phyloP scores from a whole-genome alignment of 202 grass and related monocot genomes.

The Cymbopogon flexuosus region DNA sequence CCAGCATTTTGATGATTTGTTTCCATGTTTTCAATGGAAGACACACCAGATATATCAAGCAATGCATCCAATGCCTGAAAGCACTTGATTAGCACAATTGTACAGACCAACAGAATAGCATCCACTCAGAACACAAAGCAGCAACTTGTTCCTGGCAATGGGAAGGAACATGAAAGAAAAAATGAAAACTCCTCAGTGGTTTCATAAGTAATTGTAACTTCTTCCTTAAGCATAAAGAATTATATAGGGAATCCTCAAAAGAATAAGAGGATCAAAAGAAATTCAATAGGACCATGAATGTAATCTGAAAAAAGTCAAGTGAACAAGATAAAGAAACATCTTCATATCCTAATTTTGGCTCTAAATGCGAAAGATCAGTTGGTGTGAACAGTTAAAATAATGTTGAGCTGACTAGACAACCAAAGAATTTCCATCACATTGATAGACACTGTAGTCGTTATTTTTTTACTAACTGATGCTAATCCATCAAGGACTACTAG shows the following conservation, averaged over 20 bases:
- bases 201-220: background rate
- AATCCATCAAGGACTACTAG: background rate
- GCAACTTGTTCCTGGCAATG: background rate
- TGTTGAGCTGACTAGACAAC: background rate
- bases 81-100: conserved; percentile 14
- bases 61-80: conserved; percentile 76
- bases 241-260: background rate
- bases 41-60: conserved; percentile 62
- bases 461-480: background rate
- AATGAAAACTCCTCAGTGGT: background rate
- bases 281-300: background rate
- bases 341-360: background rate
- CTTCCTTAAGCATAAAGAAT: background rate
- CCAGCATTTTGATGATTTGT: conserved; percentile 12
- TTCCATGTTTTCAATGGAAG: conserved; percentile 30
- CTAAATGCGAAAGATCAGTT: background rate
- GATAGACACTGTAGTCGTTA: background rate
- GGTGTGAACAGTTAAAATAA: background rate
- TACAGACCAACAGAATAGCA: background rate
- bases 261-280: background rate
- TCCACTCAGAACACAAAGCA: background rate
- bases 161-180: background rate
- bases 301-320: background rate
- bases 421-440: background rate
- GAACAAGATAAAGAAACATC: background rate